phyloP scores from a whole-genome alignment of 306 rosid genomes.

The Clitoria ternatea region DNA sequence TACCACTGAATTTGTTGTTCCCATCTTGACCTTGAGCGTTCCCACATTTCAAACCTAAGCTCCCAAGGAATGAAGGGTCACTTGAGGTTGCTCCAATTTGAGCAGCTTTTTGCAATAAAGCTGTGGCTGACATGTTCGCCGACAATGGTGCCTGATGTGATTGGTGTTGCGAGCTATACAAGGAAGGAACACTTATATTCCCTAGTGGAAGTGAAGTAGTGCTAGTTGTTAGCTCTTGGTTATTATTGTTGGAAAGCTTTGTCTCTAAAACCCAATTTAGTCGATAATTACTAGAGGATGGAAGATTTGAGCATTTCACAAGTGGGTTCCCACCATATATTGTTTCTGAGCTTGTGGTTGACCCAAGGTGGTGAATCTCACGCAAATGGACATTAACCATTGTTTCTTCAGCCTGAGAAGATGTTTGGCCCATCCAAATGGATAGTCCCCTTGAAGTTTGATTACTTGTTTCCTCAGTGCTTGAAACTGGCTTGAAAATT shows the following conservation, averaged over 20 bases:
- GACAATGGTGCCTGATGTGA: slow-evolving; percentile 34
- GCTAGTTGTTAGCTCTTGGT: slow-evolving; percentile 35
- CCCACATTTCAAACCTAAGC: slow-evolving; percentile 48
- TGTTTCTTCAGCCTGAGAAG: slow-evolving; percentile 30
- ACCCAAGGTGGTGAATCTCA: slow-evolving; percentile 47
- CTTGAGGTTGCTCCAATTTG: slow-evolving; percentile 67
- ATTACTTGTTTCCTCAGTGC: slow-evolving; percentile 23
- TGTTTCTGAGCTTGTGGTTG: slow-evolving; percentile 25
- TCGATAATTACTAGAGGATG: slow-evolving; percentile 39
- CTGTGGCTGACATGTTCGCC: slow-evolving; percentile 86
- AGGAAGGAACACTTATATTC: slow-evolving; percentile 53
- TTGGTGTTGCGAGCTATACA: slow-evolving; percentile 58
- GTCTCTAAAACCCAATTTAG: slow-evolving; percentile 63
- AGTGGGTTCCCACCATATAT: slow-evolving; percentile 38
- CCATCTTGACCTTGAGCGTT: slow-evolving; percentile 40
- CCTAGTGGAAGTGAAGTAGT: slow-evolving; percentile 37
- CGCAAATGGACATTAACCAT: slow-evolving; percentile 21
- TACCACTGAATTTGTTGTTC: slow-evolving; percentile 37
- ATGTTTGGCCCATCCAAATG: slow-evolving; percentile 51
- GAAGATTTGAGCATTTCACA: slow-evolving; percentile 35
- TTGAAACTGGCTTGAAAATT: slow-evolving; percentile 55
- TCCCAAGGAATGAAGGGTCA: slow-evolving; percentile 56
- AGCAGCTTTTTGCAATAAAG: slow-evolving; percentile 83
- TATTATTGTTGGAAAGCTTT: slow-evolving; percentile 34
- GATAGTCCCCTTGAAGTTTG: slow-evolving; percentile 43